Conservation (phyloP, 1,284 basidiomycete genomes). For the Fomitopsis betulina region DNA sequence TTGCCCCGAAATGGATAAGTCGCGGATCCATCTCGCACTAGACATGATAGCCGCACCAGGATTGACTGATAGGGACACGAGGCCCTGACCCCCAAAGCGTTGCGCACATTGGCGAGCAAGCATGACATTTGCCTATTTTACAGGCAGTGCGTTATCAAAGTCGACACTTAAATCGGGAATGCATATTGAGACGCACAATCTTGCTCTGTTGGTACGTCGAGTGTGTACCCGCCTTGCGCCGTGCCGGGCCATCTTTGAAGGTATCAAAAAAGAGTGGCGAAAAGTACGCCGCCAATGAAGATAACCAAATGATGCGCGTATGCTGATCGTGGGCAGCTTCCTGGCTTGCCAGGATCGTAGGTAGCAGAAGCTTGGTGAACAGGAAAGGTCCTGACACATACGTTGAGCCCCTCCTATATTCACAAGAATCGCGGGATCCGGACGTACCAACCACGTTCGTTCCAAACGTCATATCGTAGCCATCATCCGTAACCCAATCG, state of each 20-base stretch:
- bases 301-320: slow-evolving; percentile 21
- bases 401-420: background rate
- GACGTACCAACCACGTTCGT: slow-evolving; percentile 46
- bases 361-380: slow-evolving; percentile 22
- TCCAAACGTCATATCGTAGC: slow-evolving; percentile 58
- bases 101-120: slow-evolving; percentile 43
- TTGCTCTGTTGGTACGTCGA: slow-evolving; percentile 23
- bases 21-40: slow-evolving; percentile 8
- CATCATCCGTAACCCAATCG: slow-evolving; percentile 42
- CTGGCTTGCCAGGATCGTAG: slow-evolving; percentile 19
- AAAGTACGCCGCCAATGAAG: slow-evolving; percentile 17
- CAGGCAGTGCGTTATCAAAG: background rate
- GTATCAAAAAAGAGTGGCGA: slow-evolving; percentile 14
- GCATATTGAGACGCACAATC: slow-evolving; percentile 23
- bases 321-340: slow-evolving; percentile 19
- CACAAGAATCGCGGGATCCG: background rate
- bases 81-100: slow-evolving; percentile 46
- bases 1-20: background rate
- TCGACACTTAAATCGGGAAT: background rate
- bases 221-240: slow-evolving; percentile 11
- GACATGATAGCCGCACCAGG: slow-evolving; percentile 19
- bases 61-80: slow-evolving; percentile 45
- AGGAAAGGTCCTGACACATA: slow-evolving; percentile 17
- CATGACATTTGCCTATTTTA: slow-evolving; percentile 35
- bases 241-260: slow-evolving; percentile 12